These are phyloP conservation scores for Viola odorata DNA, from an alignment of 345 rosid species.

Conservation along the genomic window DNA sequence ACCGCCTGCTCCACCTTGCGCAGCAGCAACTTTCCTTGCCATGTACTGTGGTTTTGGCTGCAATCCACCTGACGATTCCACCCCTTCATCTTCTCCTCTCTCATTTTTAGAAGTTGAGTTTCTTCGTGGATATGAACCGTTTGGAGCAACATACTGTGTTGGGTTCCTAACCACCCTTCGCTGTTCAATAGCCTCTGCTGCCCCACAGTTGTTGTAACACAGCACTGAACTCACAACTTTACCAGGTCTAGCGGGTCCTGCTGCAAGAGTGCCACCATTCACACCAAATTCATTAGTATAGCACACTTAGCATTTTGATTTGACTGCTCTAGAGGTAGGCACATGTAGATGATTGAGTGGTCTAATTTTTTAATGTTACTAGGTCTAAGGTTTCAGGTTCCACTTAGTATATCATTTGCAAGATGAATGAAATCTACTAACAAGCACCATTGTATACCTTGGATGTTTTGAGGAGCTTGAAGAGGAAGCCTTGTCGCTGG, in stretches of 20 bases:
- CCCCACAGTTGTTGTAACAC: slow-evolving; percentile 79
- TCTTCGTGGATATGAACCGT: slow-evolving; percentile 55
- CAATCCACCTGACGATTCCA: slow-evolving; percentile 55
- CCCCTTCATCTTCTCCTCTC: slow-evolving; percentile 60
- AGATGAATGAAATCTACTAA: not conserved
- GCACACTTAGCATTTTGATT: not conserved
- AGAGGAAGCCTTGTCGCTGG: slow-evolving; percentile 74
- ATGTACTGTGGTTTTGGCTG: slow-evolving; percentile 79
- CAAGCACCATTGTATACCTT: slow-evolving; percentile 31
- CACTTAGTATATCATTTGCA: not conserved
- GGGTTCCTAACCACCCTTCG: slow-evolving; percentile 66
- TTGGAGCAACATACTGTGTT: slow-evolving; percentile 44
- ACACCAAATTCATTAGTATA: not conserved
- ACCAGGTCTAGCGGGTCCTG: slow-evolving; percentile 76
- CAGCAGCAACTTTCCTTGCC: slow-evolving; percentile 79
- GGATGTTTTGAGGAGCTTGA: slow-evolving; percentile 68
- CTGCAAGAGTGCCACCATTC: slow-evolving; percentile 20
- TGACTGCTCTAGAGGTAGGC: no score
- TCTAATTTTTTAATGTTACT: no score
- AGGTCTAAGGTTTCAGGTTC: no score
- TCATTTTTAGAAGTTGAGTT: slow-evolving; percentile 57
- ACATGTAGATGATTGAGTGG: no score
- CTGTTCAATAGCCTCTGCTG: slow-evolving; percentile 64
- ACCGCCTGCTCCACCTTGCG: slow-evolving; percentile 62
- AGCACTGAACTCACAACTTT: slow-evolving; percentile 78